Conservation (phyloP, 2,329 filamentous ascomycete species). For the Exophiala xenobiotica region DNA sequence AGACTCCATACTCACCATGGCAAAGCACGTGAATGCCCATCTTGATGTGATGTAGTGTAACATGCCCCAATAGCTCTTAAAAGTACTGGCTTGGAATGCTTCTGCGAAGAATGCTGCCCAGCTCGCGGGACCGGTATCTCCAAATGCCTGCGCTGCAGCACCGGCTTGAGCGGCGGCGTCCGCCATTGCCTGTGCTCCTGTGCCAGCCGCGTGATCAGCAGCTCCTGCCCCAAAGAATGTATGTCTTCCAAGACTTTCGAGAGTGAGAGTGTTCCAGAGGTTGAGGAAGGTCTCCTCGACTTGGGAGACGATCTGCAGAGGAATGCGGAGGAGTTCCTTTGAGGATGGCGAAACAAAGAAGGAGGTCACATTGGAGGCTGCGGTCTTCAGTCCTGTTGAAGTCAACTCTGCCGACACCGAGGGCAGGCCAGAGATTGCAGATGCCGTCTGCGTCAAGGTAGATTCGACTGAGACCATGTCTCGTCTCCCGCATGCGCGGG, state of each 20-base stretch:
- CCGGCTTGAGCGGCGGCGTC: slow-evolving; percentile 38
- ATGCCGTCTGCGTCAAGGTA: slow-evolving; percentile 19
- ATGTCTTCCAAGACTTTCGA: slow-evolving; percentile 30
- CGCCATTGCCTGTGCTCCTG: slow-evolving; percentile 43
- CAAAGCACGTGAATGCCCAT: slow-evolving; percentile 87
- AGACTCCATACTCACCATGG: slow-evolving; percentile 59
- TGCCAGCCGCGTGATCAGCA: slow-evolving; percentile 31
- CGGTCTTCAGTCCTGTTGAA: slow-evolving; percentile 7
- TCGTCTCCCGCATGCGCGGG: slow-evolving; percentile 20
- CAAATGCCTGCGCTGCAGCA: slow-evolving; percentile 36
- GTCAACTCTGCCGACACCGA: slow-evolving; percentile 13
- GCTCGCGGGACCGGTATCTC: slow-evolving; percentile 36
- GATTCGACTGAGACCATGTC: slow-evolving; percentile 26
- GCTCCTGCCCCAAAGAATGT: slow-evolving; percentile 33
- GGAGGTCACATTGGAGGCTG: slow-evolving; percentile 21
- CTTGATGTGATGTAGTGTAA: slow-evolving; percentile 88
- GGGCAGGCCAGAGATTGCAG: slow-evolving; percentile 7
- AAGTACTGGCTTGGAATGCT: slow-evolving; percentile 45
- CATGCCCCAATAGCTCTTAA: slow-evolving; percentile 75
- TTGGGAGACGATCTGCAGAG: slow-evolving; percentile 39
- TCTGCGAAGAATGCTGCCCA: slow-evolving; percentile 43
- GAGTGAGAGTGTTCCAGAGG: slow-evolving; percentile 37
- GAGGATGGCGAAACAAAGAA: slow-evolving; percentile 33
- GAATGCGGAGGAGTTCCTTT: slow-evolving; percentile 36
- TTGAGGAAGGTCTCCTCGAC: slow-evolving; percentile 39